Evolutionary conservation across 176 grass and related monocot genomes (phyloP).

Genomic region (Oryza punctata): DNA sequence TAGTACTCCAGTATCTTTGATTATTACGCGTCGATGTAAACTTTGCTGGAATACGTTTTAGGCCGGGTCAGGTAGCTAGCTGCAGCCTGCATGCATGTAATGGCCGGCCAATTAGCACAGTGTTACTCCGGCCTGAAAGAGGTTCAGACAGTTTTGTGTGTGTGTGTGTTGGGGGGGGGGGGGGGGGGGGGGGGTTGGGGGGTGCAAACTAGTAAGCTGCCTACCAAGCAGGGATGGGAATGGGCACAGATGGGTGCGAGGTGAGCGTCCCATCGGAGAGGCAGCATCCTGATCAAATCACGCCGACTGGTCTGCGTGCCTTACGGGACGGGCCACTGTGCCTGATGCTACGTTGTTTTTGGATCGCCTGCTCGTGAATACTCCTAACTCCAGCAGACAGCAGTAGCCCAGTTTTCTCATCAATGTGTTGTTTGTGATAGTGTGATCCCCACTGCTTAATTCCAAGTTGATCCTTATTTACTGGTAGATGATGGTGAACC

Average conservation of each 20-base stretch:
- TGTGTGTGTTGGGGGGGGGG: too few species aligned
- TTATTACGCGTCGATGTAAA: too few species aligned
- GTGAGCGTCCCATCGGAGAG: slow-evolving; percentile 39
- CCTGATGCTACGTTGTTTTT: slow-evolving; percentile 30
- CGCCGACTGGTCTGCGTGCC: slow-evolving; percentile 41
- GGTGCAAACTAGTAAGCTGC: neutral
- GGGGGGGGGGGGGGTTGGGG: too few species aligned
- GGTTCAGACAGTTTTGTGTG: neutral
- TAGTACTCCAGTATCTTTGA: too few species aligned
- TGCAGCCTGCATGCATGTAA: neutral
- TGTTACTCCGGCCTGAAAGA: neutral
- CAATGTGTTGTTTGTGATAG: too few species aligned
- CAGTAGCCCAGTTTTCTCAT: too few species aligned
- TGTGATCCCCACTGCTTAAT: neutral
- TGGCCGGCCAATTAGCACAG: neutral
- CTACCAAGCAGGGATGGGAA: neutral
- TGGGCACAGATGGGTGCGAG: neutral
- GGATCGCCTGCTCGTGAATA: slow-evolving; percentile 38
- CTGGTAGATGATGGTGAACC: too few species aligned
- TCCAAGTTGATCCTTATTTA: too few species aligned
- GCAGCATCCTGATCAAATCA: slow-evolving; percentile 50
- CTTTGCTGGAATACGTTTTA: too few species aligned
- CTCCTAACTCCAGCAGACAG: too few species aligned
- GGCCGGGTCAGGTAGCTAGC: too few species aligned
- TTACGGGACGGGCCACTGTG: slow-evolving; percentile 23